Evolutionary conservation across 2,329 filamentous ascomycete genomes (phyloP).

Genomic region (Aspergillus sp.): DNA sequence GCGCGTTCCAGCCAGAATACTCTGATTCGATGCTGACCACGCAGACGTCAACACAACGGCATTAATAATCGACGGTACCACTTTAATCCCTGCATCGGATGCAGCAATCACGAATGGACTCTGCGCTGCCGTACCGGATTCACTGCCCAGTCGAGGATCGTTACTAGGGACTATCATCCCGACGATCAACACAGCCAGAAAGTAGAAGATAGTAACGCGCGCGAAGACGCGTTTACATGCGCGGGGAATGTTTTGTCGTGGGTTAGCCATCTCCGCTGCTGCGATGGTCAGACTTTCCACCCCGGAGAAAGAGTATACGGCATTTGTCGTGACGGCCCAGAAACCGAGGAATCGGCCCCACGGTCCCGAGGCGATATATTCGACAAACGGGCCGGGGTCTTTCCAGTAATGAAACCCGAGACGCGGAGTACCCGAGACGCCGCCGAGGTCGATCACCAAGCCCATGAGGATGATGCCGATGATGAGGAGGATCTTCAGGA

Average conservation of each 20-base stretch:
- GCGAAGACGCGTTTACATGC: conserved; percentile 58
- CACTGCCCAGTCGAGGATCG: conserved; percentile 36
- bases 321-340: conserved; percentile 51
- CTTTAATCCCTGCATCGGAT: conserved; percentile 65
- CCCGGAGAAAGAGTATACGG: conserved; percentile 41
- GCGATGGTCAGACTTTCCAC: conserved; percentile 58
- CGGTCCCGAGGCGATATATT: conserved; percentile 60
- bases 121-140: conserved; percentile 32
- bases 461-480: conserved; percentile 48
- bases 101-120: conserved; percentile 73
- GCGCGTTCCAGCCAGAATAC: conserved; percentile 58
- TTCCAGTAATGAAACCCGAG: conserved; percentile 72
- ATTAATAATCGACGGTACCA: conserved; percentile 72
- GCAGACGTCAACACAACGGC: conserved; percentile 73
- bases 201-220: conserved; percentile 60
- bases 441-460: conserved; percentile 64
- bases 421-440: conserved; percentile 58
- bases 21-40: conserved; percentile 69
- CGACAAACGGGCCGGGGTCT: conserved; percentile 67
- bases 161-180: conserved; percentile 62
- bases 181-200: conserved; percentile 58
- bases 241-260: conserved; percentile 56
- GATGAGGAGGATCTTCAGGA: conserved; percentile 54
- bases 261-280: conserved; percentile 58
- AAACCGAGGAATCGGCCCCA: conserved; percentile 67